Base-by-base conservation (phyloP, 2,329 filamentous ascomycete species). In the Hymenoscyphus infarciens region DNA sequence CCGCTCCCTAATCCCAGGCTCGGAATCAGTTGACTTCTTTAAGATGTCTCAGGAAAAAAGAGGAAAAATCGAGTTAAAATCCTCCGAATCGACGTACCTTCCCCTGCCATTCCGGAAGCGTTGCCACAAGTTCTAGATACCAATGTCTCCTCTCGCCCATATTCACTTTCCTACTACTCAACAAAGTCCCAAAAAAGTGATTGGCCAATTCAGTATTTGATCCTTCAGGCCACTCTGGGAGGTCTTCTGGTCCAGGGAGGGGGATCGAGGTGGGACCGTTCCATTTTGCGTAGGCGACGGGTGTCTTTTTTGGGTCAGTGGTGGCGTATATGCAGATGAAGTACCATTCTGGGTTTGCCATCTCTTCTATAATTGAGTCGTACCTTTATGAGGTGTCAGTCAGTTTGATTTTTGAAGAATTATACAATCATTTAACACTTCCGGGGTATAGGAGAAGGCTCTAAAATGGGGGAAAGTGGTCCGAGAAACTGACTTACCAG, bases 201-300 rank as follows among this genome's bases (percentile, higher is more conserved):
- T 73, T 68, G 0, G 76, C 79, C 7, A 79, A 68, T 1, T 59
- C 69, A 1, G 67, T 64, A 57, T 80, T 71, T 8, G 75, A 77
- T 13, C 76, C 77, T 33, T 72, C 65, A 0, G 81, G 79, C 77
- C 77, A 83, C 3, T 65, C 60, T 0, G 73, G 72, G 3, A 73
- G 62, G 2, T 72, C 66, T 0, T 73, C 69, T 29, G 64, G 66
- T 0, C 70, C 69, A 55, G 68, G 70, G 0, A 68, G 66, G 5
- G 59, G 61, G 1, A 59, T 33, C 0, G 75, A 76, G 2, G 74
- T 68, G 7, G 56, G 56, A 13, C 5, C 19, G 19, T 73, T 67
- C 83, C 82, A 85, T 67, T 83, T 81, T 4, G 77, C 77, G 61
- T 80, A 82, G 0, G 78, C 79, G 27, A 82, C 68, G 1, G 82